Evolutionary conservation across 805 yeast genomes (phyloP), one percentile per base, ranked within the genome.

Genomic region (Dipodascus albidus): DNA sequence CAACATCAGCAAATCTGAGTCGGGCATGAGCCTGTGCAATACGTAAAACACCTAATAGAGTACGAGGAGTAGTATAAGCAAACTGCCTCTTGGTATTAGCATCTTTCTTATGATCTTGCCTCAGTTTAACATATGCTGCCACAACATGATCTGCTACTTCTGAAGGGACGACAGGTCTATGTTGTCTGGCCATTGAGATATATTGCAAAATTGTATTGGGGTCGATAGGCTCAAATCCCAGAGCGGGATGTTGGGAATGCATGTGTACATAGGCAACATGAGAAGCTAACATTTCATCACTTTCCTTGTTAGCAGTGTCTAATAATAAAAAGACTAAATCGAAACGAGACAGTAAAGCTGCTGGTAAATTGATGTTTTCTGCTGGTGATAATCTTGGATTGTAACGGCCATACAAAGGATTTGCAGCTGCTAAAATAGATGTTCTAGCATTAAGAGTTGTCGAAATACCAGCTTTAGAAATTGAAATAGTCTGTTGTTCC

Each of bases 401-500:
- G 68, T 93, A 93, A 59, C 96, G 79, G 1, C 97, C 90, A 58
- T 93, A 90, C 57, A 93, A 89, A 14, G 99, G 99, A 67, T 93
- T 93, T 1, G 99, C 99, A 42, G 96, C 86, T 0, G 99, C 99
- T 54, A 93, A 73, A 58, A 93, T 85, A 1, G 98, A 91, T 0
- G 97, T 91, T 70, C 99, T 79, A 1, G 99, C 99, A 67, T 93
- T 93, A 56, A 93, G 74, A 0, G 98, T 93, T 3, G 99, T 93
- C 62, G 91, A 93, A 64, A 93, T 93, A 55, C 99, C 99, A 1
- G 99, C 99, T 64, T 93, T 93, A 31, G 99, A 99, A 64, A 93
- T 88, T 8, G 97, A 89, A 48, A 93, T 93, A 0, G 99, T 93
- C 68, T 93, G 99, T 67, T 93, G 99, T 72, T 93, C 99, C 99